Percentiles rank a stretch among this genome's conserved stretches.
phyloP scores from a whole-genome alignment of 2,329 filamentous ascomycete species.

The Botryotinia calthae region DNA sequence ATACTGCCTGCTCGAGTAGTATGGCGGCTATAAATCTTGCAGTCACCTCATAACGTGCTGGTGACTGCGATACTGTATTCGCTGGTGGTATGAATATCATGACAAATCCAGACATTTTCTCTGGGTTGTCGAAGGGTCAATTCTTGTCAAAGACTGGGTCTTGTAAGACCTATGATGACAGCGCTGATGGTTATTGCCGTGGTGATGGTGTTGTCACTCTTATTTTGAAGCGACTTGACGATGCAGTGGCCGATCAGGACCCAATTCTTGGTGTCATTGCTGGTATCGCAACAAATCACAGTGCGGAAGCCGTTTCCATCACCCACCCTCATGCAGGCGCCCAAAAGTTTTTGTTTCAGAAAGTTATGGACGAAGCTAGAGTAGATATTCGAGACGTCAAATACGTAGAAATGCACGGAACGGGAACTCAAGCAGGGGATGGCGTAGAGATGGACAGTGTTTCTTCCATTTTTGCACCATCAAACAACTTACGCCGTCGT shows the following conservation, averaged over 20 bases:
- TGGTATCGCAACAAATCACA: slow-evolving; percentile 45
- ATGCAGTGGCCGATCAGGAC: slow-evolving; percentile 52
- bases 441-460: slow-evolving; percentile 23
- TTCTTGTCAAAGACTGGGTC: slow-evolving; percentile 35
- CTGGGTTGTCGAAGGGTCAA: slow-evolving; percentile 44
- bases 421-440: slow-evolving; percentile 23
- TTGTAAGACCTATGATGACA: slow-evolving; percentile 43
- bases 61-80: slow-evolving; percentile 47
- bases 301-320: background rate
- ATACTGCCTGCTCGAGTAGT: slow-evolving; percentile 58
- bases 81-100: slow-evolving; percentile 41
- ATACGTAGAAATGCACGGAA: slow-evolving; percentile 26
- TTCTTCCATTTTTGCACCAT: slow-evolving; percentile 19
- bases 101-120: slow-evolving; percentile 26
- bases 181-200: slow-evolving; percentile 27
- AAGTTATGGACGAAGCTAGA: slow-evolving; percentile 21
- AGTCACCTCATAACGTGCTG: slow-evolving; percentile 47
- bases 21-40: slow-evolving; percentile 55
- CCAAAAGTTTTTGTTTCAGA: slow-evolving; percentile 20
- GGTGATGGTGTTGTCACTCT: slow-evolving; percentile 49
- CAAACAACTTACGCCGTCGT: slow-evolving; percentile 31
- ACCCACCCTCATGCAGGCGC: slow-evolving; percentile 21
- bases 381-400: slow-evolving; percentile 19
- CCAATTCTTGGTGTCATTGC: slow-evolving; percentile 55
- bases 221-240: slow-evolving; percentile 48